Evolutionary conservation across 345 rosid species (phyloP).

Genomic region (Mercurialis annua): DNA sequence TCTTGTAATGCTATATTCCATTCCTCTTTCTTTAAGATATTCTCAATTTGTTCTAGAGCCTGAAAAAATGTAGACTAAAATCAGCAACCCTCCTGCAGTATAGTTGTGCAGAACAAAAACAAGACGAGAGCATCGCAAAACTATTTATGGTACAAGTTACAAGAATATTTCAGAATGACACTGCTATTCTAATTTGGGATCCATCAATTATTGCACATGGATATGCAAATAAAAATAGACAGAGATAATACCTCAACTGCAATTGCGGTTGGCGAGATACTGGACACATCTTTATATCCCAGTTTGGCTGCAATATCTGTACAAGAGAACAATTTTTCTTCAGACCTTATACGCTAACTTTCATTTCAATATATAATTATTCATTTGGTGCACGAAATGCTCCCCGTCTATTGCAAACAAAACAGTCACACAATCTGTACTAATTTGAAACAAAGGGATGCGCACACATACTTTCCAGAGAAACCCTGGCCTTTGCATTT

Average conservation of each 20-base stretch:
- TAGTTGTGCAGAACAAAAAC: neutral
- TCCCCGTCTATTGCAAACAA: no score
- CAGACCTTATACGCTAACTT: neutral
- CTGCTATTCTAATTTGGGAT: no score
- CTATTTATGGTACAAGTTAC: no score
- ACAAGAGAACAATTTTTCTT: neutral
- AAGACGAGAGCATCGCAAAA: neutral
- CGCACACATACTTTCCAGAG: constrained; percentile 62
- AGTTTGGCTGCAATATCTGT: constrained; percentile 79
- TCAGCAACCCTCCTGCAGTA: neutral
- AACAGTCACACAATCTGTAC: neutral
- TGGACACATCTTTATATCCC: constrained; percentile 57
- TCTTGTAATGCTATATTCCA: constrained; percentile 11
- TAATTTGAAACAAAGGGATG: neutral
- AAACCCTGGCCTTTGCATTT: constrained; percentile 78
- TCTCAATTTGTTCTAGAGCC: constrained; percentile 57
- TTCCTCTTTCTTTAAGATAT: constrained; percentile 34
- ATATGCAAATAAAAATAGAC: neutral
- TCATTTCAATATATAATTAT: neutral
- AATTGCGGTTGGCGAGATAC: constrained; percentile 61
- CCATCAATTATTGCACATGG: neutral
- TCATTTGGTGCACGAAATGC: neutral
- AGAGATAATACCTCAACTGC: constrained; percentile 64
- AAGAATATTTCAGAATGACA: no score
- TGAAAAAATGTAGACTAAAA: constrained; percentile 13